Evolutionary conservation across 805 yeast species (phyloP), one percentile per base, ranked within the genome.

Genomic region (Wickerhamiella qilinensis): DNA sequence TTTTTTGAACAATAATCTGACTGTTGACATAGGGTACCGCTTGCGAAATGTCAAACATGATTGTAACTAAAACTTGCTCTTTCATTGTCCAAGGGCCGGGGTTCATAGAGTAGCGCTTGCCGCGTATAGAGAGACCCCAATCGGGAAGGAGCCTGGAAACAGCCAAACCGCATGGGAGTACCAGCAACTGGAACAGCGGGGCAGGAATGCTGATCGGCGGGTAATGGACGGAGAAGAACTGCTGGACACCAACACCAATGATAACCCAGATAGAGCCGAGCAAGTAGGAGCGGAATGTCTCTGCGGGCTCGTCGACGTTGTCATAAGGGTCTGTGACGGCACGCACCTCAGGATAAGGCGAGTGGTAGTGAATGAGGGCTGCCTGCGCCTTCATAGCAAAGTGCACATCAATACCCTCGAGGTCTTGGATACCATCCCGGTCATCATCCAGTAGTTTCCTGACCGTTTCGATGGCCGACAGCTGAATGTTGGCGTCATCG

Each of bases 11-110:
- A 14, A 44, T 20, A 30, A 51, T 40, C 40, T 46, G 46, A 24
- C 40, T 41, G 40, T 43, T 37, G 15, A 42, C 46, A 40, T 47
- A 49, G 15, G 42, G 41, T 16, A 46, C 19, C n/a, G 39, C 29
- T 18, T 30, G 35, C 18, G 47, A 42, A 17, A 46, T 43, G 15
- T 38, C 36, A 33, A 45, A 43, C 47, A 47, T 46, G 28, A 45
- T 37, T 1, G 82, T 70, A 1, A 77, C 62, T 41, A 77, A 63
- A 75, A 74, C 72, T 53, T 76, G 83, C 49, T 77, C 83, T 49
- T 76, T 76, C 43, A 54, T 61, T 21, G 64, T 58, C 77, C 79
- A 77, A 11, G 77, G 77, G 9, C 81, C 78, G 2, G 77, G 77
- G 52, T 73, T 73, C 38, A 75, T 52, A 6, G 64, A 60, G 41